Evolutionary conservation across 1,284 basidiomycete species (phyloP).

Genomic region (Heliocybe sulcata): DNA sequence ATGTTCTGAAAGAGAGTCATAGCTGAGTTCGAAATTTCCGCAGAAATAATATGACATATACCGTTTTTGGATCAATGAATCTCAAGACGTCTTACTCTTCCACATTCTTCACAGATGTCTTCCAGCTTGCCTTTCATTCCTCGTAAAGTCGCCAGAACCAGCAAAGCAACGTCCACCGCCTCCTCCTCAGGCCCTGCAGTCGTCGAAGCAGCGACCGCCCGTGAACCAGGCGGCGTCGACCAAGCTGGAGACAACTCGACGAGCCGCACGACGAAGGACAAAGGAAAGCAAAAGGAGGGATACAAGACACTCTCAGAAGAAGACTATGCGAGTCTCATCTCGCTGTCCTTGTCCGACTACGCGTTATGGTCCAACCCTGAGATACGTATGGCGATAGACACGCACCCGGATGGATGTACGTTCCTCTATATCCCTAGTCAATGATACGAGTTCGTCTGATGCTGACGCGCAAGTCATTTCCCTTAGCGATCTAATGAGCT

Average conservation of each 20-base stretch:
- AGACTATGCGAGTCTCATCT: slow-evolving; percentile 41
- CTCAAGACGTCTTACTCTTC: too few species aligned
- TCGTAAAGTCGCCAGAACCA: background rate
- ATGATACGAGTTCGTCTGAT: background rate
- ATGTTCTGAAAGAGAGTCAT: too few species aligned
- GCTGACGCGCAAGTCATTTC: background rate
- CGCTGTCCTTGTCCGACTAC: slow-evolving; percentile 59
- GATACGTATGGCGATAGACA: slow-evolving; percentile 39
- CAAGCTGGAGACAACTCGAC: too few species aligned
- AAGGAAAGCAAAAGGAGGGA: background rate
- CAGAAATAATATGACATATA: too few species aligned
- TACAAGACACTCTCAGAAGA: slow-evolving; percentile 18
- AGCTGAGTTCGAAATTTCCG: too few species aligned
- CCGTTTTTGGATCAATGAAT: too few species aligned
- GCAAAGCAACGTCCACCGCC: background rate
- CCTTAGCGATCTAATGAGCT: background rate
- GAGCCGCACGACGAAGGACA: background rate
- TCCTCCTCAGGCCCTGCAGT: background rate
- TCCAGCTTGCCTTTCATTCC: background rate
- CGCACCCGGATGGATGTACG: slow-evolving; percentile 43
- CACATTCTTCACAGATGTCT: background rate
- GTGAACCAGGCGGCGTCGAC: background rate
- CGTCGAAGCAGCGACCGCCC: background rate
- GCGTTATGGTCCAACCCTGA: slow-evolving; percentile 51
- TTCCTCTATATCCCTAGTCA: slow-evolving; percentile 11